Evolutionary conservation across 2,329 filamentous ascomycete genomes (phyloP).

Genomic region (Chaetomiaceae sp.): DNA sequence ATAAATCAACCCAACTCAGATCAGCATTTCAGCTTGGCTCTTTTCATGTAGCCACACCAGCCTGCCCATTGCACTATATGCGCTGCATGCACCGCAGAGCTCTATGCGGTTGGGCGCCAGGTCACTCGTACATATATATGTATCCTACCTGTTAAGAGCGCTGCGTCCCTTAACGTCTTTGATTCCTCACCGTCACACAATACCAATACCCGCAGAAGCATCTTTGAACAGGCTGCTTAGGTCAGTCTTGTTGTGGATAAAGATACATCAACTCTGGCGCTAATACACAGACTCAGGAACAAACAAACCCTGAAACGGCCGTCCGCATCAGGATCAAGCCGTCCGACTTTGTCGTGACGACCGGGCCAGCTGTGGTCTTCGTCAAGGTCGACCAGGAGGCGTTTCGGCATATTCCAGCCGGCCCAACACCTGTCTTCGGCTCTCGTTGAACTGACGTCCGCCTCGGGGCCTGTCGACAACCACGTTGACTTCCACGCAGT

Average conservation of each 20-base stretch:
- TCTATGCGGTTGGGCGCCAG: neutral
- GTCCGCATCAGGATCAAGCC: neutral
- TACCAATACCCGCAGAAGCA: neutral
- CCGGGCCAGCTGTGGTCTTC: neutral
- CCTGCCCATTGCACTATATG: too few species aligned
- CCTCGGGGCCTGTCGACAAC: neutral
- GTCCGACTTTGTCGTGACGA: neutral
- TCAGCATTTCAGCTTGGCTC: too few species aligned
- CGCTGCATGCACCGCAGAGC: neutral
- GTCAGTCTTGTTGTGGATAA: neutral
- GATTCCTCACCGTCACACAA: neutral
- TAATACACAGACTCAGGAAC: neutral
- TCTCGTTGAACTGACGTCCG: slow-evolving; percentile 1
- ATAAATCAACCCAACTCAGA: too few species aligned
- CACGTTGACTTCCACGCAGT: neutral
- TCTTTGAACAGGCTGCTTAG: neutral
- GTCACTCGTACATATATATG: neutral
- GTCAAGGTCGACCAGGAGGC: neutral
- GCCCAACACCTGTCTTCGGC: neutral
- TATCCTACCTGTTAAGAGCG: neutral
- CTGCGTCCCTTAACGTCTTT: neutral
- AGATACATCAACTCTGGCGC: neutral
- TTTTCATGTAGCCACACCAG: too few species aligned
- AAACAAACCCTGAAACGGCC: neutral
- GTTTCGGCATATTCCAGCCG: neutral